Conservation (phyloP, 306 rosid genomes). For the Cercis canadensis region DNA sequence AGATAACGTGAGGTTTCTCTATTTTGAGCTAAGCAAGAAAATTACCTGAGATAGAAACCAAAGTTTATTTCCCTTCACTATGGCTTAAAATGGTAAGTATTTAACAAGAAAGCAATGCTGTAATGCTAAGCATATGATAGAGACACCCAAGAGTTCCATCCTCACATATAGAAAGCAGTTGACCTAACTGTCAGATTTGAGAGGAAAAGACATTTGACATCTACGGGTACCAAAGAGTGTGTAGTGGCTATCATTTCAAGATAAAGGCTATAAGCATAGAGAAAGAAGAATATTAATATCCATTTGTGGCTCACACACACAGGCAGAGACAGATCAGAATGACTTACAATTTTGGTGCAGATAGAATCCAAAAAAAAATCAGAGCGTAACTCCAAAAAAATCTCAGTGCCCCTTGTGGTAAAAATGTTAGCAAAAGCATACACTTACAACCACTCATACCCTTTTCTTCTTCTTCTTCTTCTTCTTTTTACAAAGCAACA, state of each 20-base stretch:
- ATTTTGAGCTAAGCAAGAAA: neutral
- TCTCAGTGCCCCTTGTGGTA: constrained; percentile 30
- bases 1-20: neutral
- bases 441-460: constrained; percentile 41
- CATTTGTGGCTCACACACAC: constrained; percentile 40
- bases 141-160: neutral
- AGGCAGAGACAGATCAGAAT: constrained; percentile 33
- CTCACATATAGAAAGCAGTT: neutral
- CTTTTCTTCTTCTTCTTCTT: too few species aligned
- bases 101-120: neutral
- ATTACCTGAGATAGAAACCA: neutral
- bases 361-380: constrained; percentile 51
- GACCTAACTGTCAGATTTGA: neutral
- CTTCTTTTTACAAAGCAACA: constrained; percentile 23
- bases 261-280: constrained; percentile 1
- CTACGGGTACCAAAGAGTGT: constrained; percentile 3
- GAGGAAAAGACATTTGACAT: constrained; percentile 17
- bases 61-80: neutral
- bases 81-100: neutral
- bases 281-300: constrained; percentile 38
- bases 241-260: constrained; percentile 46
- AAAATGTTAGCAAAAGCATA: constrained; percentile 30
- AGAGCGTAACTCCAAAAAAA: constrained; percentile 18
- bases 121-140: neutral
- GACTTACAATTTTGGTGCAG: constrained; percentile 32